Base-by-base conservation (phyloP, 306 rosid species). In the Senna siamea region DNA sequence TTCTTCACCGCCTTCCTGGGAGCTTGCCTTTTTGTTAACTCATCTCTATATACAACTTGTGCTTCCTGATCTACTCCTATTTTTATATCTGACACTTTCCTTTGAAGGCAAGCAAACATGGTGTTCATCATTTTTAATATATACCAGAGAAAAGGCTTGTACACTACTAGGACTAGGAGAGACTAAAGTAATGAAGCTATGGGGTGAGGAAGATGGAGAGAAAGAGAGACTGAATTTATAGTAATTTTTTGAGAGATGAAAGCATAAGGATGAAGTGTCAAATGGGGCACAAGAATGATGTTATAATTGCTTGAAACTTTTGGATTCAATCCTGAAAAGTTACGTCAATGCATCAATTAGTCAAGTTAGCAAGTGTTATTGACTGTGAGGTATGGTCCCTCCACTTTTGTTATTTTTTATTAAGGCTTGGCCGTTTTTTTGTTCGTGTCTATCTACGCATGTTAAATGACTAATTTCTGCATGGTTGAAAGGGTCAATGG, bases 21-120 rank as follows among this genome's bases (percentile, higher is more conserved):
- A 15, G 73, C 7, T 38, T 69, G 28, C 46, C 69, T 81, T 58
- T 50, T 85, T 0, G 35, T 63, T 47, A 86, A 62, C 80, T 84
- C 91, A n/a, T 90, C 91, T 82, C 80, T 82, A 22, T 81, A 84
- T 67, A 86, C 65, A 50, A 76, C 66, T 38, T 18, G 19, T 19
- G 76, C 19, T 65, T 73, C 19, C 59, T 63, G 2, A 26, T 1
- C 46, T 23, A 61, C 76, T 59, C 65, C 68, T 4, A 23, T 60
- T 4, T 47, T 52, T 76, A 66, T 72, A 41, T 47, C 60, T 28
- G 70, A 58, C 26, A 56, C 69, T 61, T 52, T 55, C 3, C 14
- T 78, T 2, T 18, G 76, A 11, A 82, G 69, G 40, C 69, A 79
- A 30, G 72, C 15, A 22, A 72, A 41, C 17, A 82, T 52, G 47